Base-by-base conservation (phyloP, 129 eudicot genomes). In the Centrapalus pauciflorus region DNA sequence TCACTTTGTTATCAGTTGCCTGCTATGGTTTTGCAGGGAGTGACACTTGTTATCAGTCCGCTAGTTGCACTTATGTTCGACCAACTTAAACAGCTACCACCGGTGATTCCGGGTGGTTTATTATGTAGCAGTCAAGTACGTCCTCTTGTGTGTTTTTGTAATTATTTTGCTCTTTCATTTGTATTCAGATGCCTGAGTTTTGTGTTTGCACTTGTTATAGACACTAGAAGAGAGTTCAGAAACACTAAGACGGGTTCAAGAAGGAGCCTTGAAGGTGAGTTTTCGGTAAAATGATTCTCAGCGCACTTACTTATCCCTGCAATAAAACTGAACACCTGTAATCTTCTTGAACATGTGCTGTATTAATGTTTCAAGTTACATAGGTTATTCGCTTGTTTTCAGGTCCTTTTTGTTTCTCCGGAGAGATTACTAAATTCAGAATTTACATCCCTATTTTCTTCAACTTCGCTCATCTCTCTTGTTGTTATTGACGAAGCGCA, bases 401-500 rank as follows among this genome's bases (percentile, higher is more conserved):
- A 94, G 97, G 97, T 94, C 55, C 92, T 94, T 59, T 94, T 84
- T 80, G 93, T 94, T 69, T 94, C 99, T 50, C 99, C 99, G 29
- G 95, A 89, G 76, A 86, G 99, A 81, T 84, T 94, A 74, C 71
- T 94, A 55, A 89, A 82, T 82, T 76, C 83, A 41, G 95, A 89
- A 77, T 94, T 94, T 64, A 74, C 77, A 52, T 84, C 97, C 63
- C 72, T 86, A 52, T 82, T 89, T 80, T 80, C 90, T 57, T 48
- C 77, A 68, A 59, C 75, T 62, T 72, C 76, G 45, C 71, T 55
- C 41, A 70, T 94, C 51, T 94, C 99, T 5, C 92, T 89, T 40
- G 85, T 87, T 55, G 99, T 94, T 71, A 70, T 94, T 76, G 99
- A 94, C 80, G 99, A 94, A 81, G 99, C 99, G 37, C 99, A 94